These are phyloP conservation scores for Nakaseomyces delphensis DNA, from an alignment of 1,139 yeast species.

Conservation along the genomic window DNA sequence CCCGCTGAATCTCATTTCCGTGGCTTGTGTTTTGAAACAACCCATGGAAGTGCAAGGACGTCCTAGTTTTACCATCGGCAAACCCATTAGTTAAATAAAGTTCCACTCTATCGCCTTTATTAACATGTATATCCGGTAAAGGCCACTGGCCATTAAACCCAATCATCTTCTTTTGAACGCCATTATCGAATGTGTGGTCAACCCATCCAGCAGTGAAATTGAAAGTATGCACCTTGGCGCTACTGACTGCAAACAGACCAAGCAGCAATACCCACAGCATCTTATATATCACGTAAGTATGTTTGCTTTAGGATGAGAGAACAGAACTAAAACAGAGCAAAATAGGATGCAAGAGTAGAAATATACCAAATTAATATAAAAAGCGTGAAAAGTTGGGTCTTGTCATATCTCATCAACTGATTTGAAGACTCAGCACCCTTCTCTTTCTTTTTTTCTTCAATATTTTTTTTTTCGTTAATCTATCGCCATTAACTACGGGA, in stretches of 20 bases:
- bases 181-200: constrained; percentile 53
- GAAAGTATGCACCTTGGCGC: constrained; percentile 39
- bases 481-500: too few species aligned
- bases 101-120: constrained; percentile 52
- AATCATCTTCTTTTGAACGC: constrained; percentile 40
- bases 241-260: neutral
- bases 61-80: constrained; percentile 32
- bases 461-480: too few species aligned
- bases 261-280: constrained; percentile 1
- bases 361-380: too few species aligned
- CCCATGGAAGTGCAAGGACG: constrained; percentile 73
- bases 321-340: too few species aligned
- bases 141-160: constrained; percentile 72
- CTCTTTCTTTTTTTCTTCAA: too few species aligned
- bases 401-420: too few species aligned
- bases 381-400: too few species aligned
- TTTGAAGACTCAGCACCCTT: too few species aligned
- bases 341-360: too few species aligned
- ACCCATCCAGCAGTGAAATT: constrained; percentile 47
- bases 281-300: too few species aligned
- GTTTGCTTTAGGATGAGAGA: too few species aligned
- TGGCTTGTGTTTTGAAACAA: constrained; percentile 47
- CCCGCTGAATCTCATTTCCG: constrained; percentile 47
- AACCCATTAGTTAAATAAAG: constrained; percentile 53
- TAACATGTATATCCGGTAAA: constrained; percentile 56